Conservation (phyloP, 2,329 filamentous ascomycete genomes). For the Epichloe glyceriae region DNA sequence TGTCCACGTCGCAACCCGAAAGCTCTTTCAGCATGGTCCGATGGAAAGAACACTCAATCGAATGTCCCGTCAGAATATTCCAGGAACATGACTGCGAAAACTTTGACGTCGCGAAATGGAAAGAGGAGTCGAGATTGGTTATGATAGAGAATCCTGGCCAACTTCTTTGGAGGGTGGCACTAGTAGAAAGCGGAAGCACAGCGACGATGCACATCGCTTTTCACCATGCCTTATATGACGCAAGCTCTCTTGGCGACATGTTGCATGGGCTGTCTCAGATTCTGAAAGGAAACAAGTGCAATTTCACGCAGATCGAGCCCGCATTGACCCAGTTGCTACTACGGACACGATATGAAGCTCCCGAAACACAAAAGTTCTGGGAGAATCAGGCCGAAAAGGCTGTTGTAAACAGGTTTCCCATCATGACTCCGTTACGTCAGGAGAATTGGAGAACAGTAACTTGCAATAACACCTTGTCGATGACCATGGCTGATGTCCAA, state of each 20-base stretch:
- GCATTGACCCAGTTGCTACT: conserved; percentile 30
- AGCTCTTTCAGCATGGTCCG: conserved; percentile 65
- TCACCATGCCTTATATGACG: conserved; percentile 81
- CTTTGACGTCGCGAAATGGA: conserved; percentile 21
- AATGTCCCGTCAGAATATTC: conserved; percentile 7
- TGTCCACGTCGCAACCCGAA: conserved; percentile 43
- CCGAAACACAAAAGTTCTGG: conserved; percentile 49
- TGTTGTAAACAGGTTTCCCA: conserved; percentile 59
- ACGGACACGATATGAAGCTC: conserved; percentile 14
- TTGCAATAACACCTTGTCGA: conserved; percentile 22
- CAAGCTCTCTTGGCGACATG: conserved; percentile 54
- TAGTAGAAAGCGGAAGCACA: conserved; percentile 23
- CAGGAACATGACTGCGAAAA: background rate
- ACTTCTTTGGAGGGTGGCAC: conserved; percentile 50
- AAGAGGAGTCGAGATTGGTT: conserved; percentile 14
- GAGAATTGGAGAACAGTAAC: conserved; percentile 19
- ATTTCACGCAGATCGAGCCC: conserved; percentile 16
- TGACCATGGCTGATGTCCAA: conserved; percentile 36
- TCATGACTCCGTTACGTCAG: conserved; percentile 51
- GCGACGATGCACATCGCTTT: conserved; percentile 35
- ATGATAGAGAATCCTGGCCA: conserved; percentile 32
- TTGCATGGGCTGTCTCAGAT: conserved; percentile 40
- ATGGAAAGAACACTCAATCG: conserved; percentile 22
- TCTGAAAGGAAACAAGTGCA: conserved; percentile 11
- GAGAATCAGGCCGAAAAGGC: conserved; percentile 34